These are phyloP conservation scores for Vitis hybrid DNA, from an alignment of 177 flowering plant genomes.

Conservation along the genomic window DNA sequence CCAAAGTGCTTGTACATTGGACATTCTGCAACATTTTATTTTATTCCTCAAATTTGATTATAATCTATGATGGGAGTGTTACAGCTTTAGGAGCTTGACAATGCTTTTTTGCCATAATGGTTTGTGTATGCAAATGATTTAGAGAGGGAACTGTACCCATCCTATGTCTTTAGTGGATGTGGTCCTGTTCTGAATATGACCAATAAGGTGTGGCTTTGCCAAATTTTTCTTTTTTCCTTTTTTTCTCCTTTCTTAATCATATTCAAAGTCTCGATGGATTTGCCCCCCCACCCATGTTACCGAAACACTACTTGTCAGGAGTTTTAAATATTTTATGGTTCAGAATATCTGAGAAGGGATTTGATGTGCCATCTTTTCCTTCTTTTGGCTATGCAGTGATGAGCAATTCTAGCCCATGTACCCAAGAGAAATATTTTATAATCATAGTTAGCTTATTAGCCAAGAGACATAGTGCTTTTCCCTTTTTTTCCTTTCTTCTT, in stretches of 20 bases:
- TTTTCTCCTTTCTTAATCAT: background rate
- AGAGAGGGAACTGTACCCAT: background rate
- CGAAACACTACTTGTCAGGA: background rate
- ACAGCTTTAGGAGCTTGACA: background rate
- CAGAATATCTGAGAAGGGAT: background rate
- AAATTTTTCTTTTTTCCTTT: background rate
- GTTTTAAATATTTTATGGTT: background rate
- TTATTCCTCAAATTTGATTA: background rate
- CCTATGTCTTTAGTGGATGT: constrained; percentile 5
- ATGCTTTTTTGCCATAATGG: background rate
- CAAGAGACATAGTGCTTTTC: no score
- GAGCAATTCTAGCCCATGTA: no score
- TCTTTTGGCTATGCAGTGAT: no score
- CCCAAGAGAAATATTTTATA: no score
- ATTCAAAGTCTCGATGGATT: background rate
- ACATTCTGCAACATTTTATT: background rate
- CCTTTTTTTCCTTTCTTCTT: no score
- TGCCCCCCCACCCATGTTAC: background rate
- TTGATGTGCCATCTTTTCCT: background rate
- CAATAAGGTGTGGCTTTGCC: background rate
- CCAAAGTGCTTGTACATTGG: constrained; percentile 14
- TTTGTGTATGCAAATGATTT: constrained; percentile 2
- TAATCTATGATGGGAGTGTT: constrained; percentile 18
- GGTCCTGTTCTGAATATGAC: constrained; percentile 3
- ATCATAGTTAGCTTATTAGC: no score